Percentiles rank a stretch among this genome's conserved stretches.
Conservation (phyloP, 2,329 filamentous ascomycete species). For the Venturiaceae sp. region DNA sequence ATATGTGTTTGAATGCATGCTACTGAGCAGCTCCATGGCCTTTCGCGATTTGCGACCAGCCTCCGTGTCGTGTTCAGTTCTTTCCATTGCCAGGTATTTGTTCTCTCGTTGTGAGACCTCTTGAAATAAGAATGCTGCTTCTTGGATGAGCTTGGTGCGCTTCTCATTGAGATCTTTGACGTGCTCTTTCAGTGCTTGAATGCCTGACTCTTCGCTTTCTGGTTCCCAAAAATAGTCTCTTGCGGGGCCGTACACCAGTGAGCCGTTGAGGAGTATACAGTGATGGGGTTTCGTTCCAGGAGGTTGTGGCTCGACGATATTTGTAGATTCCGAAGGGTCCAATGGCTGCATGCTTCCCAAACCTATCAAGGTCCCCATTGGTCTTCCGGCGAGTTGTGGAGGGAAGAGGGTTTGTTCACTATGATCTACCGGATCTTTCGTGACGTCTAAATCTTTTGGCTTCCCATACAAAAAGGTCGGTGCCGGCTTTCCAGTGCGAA, state of each 20-base stretch:
- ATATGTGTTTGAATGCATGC: constrained; percentile 4
- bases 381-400: too few relatives aligned
- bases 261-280: constrained; percentile 1
- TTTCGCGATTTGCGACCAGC: not conserved
- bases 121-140: not conserved
- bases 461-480: constrained; percentile 29
- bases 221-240: constrained; percentile 5
- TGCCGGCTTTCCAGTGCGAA: not conserved
- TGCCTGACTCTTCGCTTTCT: not conserved
- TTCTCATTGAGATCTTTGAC: not conserved
- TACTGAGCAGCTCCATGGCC: constrained; percentile 4
- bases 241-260: not conserved
- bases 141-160: not conserved
- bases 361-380: too few relatives aligned
- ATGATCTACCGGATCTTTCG: too few relatives aligned
- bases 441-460: too few relatives aligned
- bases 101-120: not conserved
- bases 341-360: not conserved
- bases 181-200: not conserved
- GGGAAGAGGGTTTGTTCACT: too few relatives aligned
- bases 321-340: not conserved
- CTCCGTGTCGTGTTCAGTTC: not conserved
- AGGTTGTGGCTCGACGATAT: not conserved
- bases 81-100: not conserved
- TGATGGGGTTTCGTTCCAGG: constrained; percentile 3